Evolutionary conservation across 2,329 filamentous ascomycete genomes (phyloP).

Genomic region (Penicillium rolfsii): DNA sequence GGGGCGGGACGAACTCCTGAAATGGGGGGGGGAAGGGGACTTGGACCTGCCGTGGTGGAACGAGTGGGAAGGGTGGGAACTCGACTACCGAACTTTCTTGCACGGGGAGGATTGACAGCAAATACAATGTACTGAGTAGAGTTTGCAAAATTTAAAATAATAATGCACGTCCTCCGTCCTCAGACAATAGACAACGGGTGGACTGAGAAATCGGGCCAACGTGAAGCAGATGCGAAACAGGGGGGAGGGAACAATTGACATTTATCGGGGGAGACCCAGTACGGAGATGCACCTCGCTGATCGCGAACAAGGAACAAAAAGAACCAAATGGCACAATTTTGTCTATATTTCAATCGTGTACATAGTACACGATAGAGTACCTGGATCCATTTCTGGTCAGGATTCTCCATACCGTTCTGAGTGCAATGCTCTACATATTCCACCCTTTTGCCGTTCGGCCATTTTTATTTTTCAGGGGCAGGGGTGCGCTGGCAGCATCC

Average conservation of each 20-base stretch:
- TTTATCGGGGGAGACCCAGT: neutral
- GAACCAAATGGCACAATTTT: neutral
- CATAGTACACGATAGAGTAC: neutral
- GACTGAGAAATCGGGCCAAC: neutral
- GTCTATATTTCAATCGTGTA: neutral
- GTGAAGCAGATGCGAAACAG: conserved; percentile 10
- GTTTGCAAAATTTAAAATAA: neutral
- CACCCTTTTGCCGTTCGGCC: neutral
- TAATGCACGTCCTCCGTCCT: neutral
- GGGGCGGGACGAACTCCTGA: conserved; percentile 31
- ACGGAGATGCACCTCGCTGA: neutral
- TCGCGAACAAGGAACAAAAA: neutral
- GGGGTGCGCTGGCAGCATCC: neutral
- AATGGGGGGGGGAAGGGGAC: neutral
- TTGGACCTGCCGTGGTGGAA: conserved; percentile 7
- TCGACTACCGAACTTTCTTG: conserved; percentile 6
- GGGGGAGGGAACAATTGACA: neutral
- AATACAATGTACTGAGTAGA: neutral
- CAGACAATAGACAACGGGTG: neutral
- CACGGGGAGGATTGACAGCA: neutral
- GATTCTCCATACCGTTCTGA: neutral
- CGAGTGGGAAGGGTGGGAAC: conserved; percentile 5
- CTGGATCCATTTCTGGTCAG: neutral
- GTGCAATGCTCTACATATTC: neutral
- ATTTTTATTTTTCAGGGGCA: neutral